Evolutionary conservation across 2,329 filamentous ascomycete species (phyloP), one percentile per base, ranked within the genome.

Genomic region (Karstenula rhodostoma): DNA sequence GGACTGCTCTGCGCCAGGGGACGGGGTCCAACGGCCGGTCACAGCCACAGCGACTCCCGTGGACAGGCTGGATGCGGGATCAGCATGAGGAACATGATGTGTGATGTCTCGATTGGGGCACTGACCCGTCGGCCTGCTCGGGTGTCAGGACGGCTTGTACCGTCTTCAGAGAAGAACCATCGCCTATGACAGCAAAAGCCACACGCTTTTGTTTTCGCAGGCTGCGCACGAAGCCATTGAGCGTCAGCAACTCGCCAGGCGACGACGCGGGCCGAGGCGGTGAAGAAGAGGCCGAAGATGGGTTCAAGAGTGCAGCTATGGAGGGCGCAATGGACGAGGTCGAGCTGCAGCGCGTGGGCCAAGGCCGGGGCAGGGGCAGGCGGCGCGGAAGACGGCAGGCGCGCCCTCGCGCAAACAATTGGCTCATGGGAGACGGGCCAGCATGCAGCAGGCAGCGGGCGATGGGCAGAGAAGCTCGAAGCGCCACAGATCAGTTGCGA

Each of bases 191-290:
- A 55, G 94, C 90, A 80, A 99, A 98, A 5, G 90, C 89, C 61
- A 90, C 84, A 23, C 86, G 86, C 77, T 97, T 96, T 82, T 96
- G 93, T 76, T 92, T 91, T 63, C 94, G 87, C 61, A 97, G 89
- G 4, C 92, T 94, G 64, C 92, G 87, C 57, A 97, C 85, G 81
- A 90, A 94, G 62, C 94, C 94, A 74, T 90, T 86, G 68, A 97
- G 82, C 23, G 70, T 74, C 55, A 78, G 59, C 19, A 67, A 64
- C 54, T 67, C 64, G 64, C 67, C 71, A 33, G 70, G 67, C 37
- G 66, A 60, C 32, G 60, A 56, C 59, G 84, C 84, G 50, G 90
- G 82, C 68, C 84, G 76, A 43, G 81, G 78, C 23, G 64, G 62
- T 37, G 61, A 62, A 48, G 74, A 58, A 42, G 58, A 72, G 35